Evolutionary conservation across 352 stramenopile genomes (phyloP), one percentile per base, ranked within the genome.

Genomic region (Pythium aquatile): DNA sequence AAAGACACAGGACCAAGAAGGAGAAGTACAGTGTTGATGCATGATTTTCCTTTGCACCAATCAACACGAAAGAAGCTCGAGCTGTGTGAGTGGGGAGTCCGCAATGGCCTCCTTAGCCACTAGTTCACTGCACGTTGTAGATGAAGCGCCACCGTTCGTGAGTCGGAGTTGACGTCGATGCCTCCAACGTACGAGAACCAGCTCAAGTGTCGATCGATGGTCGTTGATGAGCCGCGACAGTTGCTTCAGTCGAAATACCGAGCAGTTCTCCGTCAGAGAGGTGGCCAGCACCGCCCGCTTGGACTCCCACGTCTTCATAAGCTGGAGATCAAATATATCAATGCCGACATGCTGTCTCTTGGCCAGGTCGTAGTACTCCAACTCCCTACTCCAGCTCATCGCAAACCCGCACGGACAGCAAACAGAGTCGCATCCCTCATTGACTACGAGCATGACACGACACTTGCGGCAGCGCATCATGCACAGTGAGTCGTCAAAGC

Each of bases 351-450:
- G 40, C 4, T 14, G 2, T 9, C 39, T 40, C 28, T 26, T 14
- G 26, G 53, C 14, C 26, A 11, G 11, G 9, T 53, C n/a, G 28
- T 40, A 40, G 17, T 40, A 40, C 24, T 28, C 4, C 11, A 61
- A 7, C 55, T 61, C 55, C 3, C 13, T 14, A 2, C 3, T 5
- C 55, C 55, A 61, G 37, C 20, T 51, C 55, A 61, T 42, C n/a
- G 7, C 2, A 26, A 61, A 61, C 11, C 55, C 55, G 17, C 49
- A 57, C 51, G 10, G 48, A 47, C 79, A 88, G 13, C 53, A 68
- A 35, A 86, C 70, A 6, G 65, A 52, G 49, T 85, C 66, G 51
- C 79, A 88, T 5, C 79, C 79, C 20, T 83, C 72, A 24, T 76
- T 74, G 58, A 83, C 84, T 37, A 82, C 51, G 30, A 88, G 51